These are phyloP conservation scores for Dovyalis caffra DNA, from an alignment of 345 rosid species.

Conservation along the genomic window DNA sequence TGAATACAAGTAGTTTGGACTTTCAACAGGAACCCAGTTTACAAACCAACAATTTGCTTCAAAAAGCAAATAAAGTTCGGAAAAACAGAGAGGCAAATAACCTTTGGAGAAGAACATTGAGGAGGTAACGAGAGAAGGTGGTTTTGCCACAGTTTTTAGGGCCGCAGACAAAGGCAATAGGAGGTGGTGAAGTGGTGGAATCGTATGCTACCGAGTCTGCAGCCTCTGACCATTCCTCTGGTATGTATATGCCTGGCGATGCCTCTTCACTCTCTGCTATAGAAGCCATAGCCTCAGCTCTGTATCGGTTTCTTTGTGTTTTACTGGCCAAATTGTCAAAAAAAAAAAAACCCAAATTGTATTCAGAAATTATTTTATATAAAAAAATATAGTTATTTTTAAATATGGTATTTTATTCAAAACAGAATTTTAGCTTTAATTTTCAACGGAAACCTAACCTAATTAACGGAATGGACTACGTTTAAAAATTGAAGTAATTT, in stretches of 20 bases:
- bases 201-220: constrained; percentile 49
- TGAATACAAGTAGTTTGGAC: background rate
- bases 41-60: background rate
- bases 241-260: constrained; percentile 44
- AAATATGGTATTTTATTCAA: too few species aligned
- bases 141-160: constrained; percentile 82
- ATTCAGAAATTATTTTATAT: too few species aligned
- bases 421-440: too few species aligned
- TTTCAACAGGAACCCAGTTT: background rate
- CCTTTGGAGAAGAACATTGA: constrained; percentile 77
- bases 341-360: too few species aligned
- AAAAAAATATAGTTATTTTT: too few species aligned
- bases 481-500: too few species aligned
- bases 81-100: background rate
- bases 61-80: background rate
- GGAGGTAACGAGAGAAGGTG: constrained; percentile 83
- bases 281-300: constrained; percentile 23
- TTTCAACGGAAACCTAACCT: too few species aligned
- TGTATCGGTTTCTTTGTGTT: too few species aligned
- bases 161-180: constrained; percentile 64
- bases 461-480: too few species aligned
- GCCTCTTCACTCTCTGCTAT: constrained; percentile 40
- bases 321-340: too few species aligned
- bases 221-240: constrained; percentile 74
- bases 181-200: constrained; percentile 48